Base-by-base conservation (phyloP, 345 rosid species). In the Psidium friedrichsthalianum region DNA sequence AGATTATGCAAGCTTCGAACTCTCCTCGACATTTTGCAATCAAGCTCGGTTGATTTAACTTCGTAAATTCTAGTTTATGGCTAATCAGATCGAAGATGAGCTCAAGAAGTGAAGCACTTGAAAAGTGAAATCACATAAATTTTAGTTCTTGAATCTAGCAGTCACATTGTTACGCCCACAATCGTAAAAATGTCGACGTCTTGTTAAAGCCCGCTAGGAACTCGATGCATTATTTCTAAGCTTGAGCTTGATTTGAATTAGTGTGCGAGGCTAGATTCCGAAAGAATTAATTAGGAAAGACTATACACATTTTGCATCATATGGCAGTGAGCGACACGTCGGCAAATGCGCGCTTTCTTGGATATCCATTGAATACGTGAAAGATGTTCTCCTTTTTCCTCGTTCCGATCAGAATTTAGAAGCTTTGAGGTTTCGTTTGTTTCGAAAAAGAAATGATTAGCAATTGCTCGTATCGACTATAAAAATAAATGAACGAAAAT, bases 271-370 rank as follows among this genome's bases (percentile, higher is more conserved):
- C 24, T 69, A 18, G 6, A 32, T 18, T 69, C 78, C 6, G 21
- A 32, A 69, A 36, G 3, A 69, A 69, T 32, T 0, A 69, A 18
- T 32, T 24, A 1, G 3, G 24, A 32, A 29, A 29, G 76, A 32
- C 3, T 2, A 1, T 3, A 6, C 5, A 14, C 4, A 32, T 64
- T 1, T 32, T 32, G 0, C 24, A 32, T 32, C 47, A 32, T 0
- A 2, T 8, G 24, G 1, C 1, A 16, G 13, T 1, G 13, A 69
- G 24, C 1, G 13, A 69, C 1, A 2, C 24, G 2, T 32, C 0
- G 24, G 24, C 24, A 64, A 32, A 64, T 64, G 11, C 9, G 21
- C n/a, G 11, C 58, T 56, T 55, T 21, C 13, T 11, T 64, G 8
- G 12, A 32, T 16, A 32, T 64, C 3, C 6, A 32, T 0, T 2